Base-by-base conservation (phyloP, 495 filamentous ascomycete genomes). In the Penicillium chermesinum region DNA sequence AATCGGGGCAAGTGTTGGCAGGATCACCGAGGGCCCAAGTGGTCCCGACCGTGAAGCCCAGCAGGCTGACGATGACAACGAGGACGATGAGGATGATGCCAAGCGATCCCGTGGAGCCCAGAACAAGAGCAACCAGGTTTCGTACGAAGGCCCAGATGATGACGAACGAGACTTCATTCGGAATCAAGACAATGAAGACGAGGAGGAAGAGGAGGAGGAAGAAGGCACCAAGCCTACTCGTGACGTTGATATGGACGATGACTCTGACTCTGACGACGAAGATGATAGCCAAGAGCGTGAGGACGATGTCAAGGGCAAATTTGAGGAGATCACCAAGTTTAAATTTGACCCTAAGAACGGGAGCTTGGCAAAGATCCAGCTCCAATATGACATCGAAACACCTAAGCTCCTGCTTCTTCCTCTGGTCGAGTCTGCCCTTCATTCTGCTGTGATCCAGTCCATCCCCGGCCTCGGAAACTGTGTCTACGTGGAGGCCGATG, bases 361-460 rank as follows among this genome's bases (percentile, higher is more conserved):
- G 54, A 75, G 79, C 39, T 87, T 82, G 71, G 90, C 87, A 66
- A 76, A 85, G 38, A 80, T 97, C 59, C 83, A 82, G 33, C 75
- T 97, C 52, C 86, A 96, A 65, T 97, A 93, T 65, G 79, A 85
- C 48, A 79, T 83, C 43, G 67, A 77, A 25, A 87, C 85, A 18
- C 84, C 94, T 52, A 99, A 99, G 73, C 71, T 99, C 46, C 83
- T 99, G 39, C 88, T 97, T 74, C 79, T 96, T 51, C 87, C 84
- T 51, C 74, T 97, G 49, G 87, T 96, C 51, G 89, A 96, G 68
- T 74, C 80, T 2, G 86, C 86, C 25, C 80, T 83, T 50, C 80
- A 78, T 52, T 77, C 77, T 51, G 80, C 91, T 3, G 78, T 95
- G 54, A 89, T 99, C 58, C 93, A 96, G 69, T 84, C 87, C 55